Conservation (phyloP, 176 grass and related monocot species). For the Ensete ventricosum region DNA sequence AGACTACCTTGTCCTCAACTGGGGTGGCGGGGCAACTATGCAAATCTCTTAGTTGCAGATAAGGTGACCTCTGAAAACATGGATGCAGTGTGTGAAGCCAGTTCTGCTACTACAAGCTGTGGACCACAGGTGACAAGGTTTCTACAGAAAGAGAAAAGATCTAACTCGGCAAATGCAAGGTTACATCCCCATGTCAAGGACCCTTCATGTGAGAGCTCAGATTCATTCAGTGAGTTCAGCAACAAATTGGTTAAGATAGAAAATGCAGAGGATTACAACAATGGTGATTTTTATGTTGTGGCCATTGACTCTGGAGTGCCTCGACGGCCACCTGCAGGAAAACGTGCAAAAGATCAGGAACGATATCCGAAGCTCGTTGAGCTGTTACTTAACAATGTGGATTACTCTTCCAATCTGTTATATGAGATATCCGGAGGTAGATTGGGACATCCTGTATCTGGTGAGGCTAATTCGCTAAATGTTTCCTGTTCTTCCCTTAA, state of each 20-base stretch:
- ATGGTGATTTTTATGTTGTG: conserved; percentile 41
- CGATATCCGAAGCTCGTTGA: conserved; percentile 81
- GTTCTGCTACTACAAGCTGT: conserved; percentile 10
- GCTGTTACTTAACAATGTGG: conserved; percentile 63
- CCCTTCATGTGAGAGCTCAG: conserved; percentile 22
- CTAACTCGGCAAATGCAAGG: conserved; percentile 37
- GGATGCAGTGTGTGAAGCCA: conserved; percentile 27
- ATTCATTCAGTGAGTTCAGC: conserved; percentile 4
- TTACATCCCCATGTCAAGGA: conserved; percentile 25
- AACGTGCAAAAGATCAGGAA: conserved; percentile 78
- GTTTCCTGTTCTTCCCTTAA: conserved; percentile 39
- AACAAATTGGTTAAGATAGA: conserved; percentile 6
- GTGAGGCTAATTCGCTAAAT: conserved; percentile 28
- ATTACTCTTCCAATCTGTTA: conserved; percentile 57
- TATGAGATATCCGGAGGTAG: conserved; percentile 75
- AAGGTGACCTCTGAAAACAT: conserved; percentile 20
- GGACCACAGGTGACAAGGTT: conserved; percentile 32
- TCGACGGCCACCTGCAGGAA: conserved; percentile 63
- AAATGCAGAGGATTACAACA: conserved; percentile 15
- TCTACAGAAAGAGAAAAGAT: conserved; percentile 41
- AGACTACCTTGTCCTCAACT: conserved; percentile 83
- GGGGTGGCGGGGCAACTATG: conserved; percentile 87
- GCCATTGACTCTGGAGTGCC: conserved; percentile 89
- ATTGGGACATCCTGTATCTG: conserved; percentile 47
- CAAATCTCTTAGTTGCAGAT: conserved; percentile 77